These are phyloP conservation scores for Butyriboletus appendiculatus DNA, from an alignment of 1,284 basidiomycete species.

Conservation along the genomic window DNA sequence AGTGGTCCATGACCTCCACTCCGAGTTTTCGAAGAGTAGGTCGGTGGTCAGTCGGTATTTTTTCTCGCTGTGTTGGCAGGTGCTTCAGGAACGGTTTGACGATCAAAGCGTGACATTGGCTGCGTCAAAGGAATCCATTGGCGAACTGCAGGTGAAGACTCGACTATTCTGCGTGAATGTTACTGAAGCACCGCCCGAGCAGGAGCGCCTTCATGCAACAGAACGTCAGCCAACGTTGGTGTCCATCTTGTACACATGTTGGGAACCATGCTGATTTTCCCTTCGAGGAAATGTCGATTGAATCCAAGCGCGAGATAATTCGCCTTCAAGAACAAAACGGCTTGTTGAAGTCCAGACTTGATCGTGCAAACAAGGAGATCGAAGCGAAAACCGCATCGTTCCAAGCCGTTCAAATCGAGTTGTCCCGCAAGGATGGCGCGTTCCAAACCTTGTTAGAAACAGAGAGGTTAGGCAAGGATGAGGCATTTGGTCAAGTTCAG, in stretches of 20 bases:
- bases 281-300: conserved; percentile 19
- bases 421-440: conserved; percentile 30
- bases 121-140: conserved; percentile 53
- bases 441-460: conserved; percentile 25
- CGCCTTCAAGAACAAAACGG: conserved; percentile 27
- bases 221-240: conserved; percentile 22
- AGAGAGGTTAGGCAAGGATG: conserved; percentile 23
- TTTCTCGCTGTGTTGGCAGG: conserved; percentile 32
- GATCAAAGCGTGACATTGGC: conserved; percentile 54
- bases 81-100: conserved; percentile 61
- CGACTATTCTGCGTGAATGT: not conserved
- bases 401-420: conserved; percentile 25
- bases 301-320: conserved; percentile 18
- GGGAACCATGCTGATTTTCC: conserved; percentile 2
- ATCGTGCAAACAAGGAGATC: conserved; percentile 12
- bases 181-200: not conserved
- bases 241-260: not conserved
- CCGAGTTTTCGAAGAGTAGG: conserved; percentile 36
- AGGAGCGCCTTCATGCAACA: conserved; percentile 23
- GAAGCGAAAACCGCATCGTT: conserved; percentile 15
- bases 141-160: conserved; percentile 51
- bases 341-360: conserved; percentile 16
- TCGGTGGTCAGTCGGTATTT: conserved; percentile 23
- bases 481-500: conserved; percentile 19
- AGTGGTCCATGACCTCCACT: conserved; percentile 41